Evolutionary conservation across 139 green algal genomes (phyloP).

Genomic region (Picochlorum costavermella): DNA sequence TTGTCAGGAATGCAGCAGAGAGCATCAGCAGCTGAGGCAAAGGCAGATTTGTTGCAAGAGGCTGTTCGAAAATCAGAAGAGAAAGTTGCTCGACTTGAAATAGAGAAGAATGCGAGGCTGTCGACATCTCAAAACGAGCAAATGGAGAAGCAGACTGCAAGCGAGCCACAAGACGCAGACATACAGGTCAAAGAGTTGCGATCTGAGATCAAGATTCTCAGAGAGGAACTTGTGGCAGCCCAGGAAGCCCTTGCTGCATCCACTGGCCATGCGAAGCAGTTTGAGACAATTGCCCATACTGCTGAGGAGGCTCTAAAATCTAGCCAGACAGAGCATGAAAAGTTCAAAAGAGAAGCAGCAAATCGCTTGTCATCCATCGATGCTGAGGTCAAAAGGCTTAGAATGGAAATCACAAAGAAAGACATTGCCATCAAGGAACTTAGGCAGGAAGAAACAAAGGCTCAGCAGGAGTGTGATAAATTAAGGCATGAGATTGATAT

Average conservation of each 20-base stretch:
- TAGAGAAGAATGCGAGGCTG: slow-evolving; percentile 19
- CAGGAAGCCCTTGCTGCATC: slow-evolving; percentile 47
- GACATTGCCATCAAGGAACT: slow-evolving; percentile 18
- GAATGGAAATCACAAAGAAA: slow-evolving; percentile 5
- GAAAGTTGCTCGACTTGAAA: slow-evolving; percentile 32
- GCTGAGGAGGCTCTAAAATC: slow-evolving; percentile 39
- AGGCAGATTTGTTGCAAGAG: slow-evolving; percentile 38
- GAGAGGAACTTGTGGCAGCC: slow-evolving; percentile 38
- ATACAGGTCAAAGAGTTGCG: slow-evolving; percentile 25
- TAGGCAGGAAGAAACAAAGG: slow-evolving; percentile 17
- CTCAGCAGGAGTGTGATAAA: not conserved
- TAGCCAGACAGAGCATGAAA: slow-evolving; percentile 31
- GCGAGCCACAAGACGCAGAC: not conserved
- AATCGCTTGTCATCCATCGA: slow-evolving; percentile 9
- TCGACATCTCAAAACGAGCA: not conserved
- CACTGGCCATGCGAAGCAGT: slow-evolving; percentile 42
- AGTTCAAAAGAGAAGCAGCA: slow-evolving; percentile 29
- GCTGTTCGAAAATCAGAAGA: slow-evolving; percentile 45
- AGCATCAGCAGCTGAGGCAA: slow-evolving; percentile 29
- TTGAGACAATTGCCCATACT: slow-evolving; percentile 38
- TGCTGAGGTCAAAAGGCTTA: slow-evolving; percentile 18
- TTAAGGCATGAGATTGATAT: not conserved
- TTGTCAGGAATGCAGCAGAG: slow-evolving; percentile 27
- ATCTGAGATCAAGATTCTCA: slow-evolving; percentile 32
- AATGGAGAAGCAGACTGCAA: not conserved